Evolutionary conservation across 306 rosid species (phyloP).

Genomic region (Cucumis melo): DNA sequence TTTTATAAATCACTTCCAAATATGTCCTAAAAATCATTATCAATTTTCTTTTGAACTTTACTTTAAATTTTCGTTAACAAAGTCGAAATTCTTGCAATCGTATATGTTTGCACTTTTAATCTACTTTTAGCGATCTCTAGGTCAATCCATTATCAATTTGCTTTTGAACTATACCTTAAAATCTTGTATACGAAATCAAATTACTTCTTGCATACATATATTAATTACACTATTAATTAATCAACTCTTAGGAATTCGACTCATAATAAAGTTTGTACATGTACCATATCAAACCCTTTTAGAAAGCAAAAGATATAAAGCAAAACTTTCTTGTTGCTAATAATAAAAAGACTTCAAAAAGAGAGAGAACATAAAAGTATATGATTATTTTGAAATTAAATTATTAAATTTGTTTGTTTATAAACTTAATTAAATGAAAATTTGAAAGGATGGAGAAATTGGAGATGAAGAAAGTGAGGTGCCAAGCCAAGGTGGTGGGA

Average conservation of each 20-base stretch:
- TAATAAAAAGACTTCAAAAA: not conserved
- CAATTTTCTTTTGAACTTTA: not conserved
- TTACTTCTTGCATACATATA: not conserved
- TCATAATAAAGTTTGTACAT: not conserved
- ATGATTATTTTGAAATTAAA: not conserved
- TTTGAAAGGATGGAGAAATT: conserved; percentile 66
- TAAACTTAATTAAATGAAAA: not conserved
- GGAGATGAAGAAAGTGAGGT: conserved; percentile 47
- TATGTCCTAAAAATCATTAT: accelerated
- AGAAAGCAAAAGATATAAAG: not conserved
- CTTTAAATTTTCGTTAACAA: not conserved
- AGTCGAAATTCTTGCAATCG: not conserved
- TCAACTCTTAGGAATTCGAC: not conserved
- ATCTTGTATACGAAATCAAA: not conserved
- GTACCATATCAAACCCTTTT: not conserved
- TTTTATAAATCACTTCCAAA: too few species aligned
- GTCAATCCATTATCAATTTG: not conserved
- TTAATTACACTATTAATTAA: too few species aligned
- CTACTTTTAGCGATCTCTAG: too few species aligned
- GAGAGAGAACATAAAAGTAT: not conserved
- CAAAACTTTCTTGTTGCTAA: not conserved
- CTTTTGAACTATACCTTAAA: not conserved
- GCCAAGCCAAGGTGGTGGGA: conserved; percentile 74
- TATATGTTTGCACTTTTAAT: too few species aligned
- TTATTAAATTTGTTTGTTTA: not conserved